Evolutionary conservation across 768 basidiomycete species (phyloP).

Genomic region (Suillus ampliporus): DNA sequence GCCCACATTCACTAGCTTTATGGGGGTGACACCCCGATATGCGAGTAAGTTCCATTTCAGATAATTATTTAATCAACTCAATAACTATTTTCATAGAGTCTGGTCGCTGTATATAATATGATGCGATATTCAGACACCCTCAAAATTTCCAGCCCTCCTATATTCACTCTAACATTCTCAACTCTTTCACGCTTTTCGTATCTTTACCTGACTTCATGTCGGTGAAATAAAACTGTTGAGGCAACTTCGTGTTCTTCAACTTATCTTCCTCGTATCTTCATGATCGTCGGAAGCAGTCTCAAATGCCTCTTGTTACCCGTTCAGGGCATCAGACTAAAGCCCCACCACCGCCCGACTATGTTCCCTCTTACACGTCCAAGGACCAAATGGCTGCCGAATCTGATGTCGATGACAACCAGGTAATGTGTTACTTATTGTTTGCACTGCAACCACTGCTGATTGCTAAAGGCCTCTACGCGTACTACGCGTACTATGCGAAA

Average conservation of each 20-base stretch:
- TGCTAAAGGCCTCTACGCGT: background rate
- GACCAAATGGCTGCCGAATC: background rate
- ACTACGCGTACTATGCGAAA: background rate
- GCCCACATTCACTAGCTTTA: no score
- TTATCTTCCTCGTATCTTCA: background rate
- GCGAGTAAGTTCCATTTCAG: no score
- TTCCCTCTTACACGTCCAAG: background rate
- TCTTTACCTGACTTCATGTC: background rate
- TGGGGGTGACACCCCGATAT: no score
- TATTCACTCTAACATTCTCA: slow-evolving; percentile 3
- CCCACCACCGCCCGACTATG: background rate
- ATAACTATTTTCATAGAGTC: background rate
- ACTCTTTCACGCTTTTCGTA: background rate
- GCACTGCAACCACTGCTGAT: background rate
- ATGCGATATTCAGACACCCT: background rate
- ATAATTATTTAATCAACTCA: background rate
- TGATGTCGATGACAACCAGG: slow-evolving; percentile 3
- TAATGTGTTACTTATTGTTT: background rate
- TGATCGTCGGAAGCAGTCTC: background rate
- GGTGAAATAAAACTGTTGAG: slow-evolving; percentile 5
- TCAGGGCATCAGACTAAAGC: background rate
- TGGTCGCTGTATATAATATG: background rate
- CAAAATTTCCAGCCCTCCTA: slow-evolving; percentile 1
- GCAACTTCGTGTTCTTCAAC: slow-evolving; percentile 4
- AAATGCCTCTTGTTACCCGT: background rate